Percentiles rank a stretch among this genome's conserved stretches.
Evolutionary conservation across 345 rosid genomes (phyloP).

Genomic region (Camelina laxa): DNA sequence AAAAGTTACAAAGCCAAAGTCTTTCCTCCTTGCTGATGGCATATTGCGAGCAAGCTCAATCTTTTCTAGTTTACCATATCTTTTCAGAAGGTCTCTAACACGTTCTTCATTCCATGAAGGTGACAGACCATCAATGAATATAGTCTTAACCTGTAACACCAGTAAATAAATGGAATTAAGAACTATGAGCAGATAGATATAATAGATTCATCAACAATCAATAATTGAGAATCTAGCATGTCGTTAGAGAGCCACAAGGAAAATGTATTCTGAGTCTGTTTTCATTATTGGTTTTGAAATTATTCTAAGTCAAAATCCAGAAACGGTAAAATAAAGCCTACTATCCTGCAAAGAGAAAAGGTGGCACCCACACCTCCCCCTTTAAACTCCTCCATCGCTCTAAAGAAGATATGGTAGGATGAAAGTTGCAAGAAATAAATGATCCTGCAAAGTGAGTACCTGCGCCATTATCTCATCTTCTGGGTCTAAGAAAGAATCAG

Average conservation of each 20-base stretch:
- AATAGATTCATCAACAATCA: constrained; percentile 11
- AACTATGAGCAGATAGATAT: constrained; percentile 21
- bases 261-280: neutral
- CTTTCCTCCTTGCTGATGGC: constrained; percentile 97
- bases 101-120: constrained; percentile 95
- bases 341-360: neutral
- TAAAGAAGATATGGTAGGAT: constrained; percentile 36
- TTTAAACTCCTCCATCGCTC: constrained; percentile 34
- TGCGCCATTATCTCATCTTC: constrained; percentile 98
- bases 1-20: constrained; percentile 96
- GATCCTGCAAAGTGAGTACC: constrained; percentile 56
- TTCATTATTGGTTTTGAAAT: constrained; percentile 10
- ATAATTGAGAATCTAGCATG: constrained; percentile 20
- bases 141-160: constrained; percentile 80
- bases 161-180: constrained; percentile 15
- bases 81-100: constrained; percentile 69
- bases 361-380: constrained; percentile 16
- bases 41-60: constrained; percentile 96
- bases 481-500: constrained; percentile 93
- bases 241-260: constrained; percentile 25
- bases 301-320: constrained; percentile 18
- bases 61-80: constrained; percentile 82
- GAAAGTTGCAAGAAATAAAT: constrained; percentile 37
- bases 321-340: neutral
- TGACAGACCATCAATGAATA: constrained; percentile 88